These are phyloP conservation scores for Phialophora expanda DNA, from an alignment of 2,329 filamentous ascomycete species.

Conservation along the genomic window DNA sequence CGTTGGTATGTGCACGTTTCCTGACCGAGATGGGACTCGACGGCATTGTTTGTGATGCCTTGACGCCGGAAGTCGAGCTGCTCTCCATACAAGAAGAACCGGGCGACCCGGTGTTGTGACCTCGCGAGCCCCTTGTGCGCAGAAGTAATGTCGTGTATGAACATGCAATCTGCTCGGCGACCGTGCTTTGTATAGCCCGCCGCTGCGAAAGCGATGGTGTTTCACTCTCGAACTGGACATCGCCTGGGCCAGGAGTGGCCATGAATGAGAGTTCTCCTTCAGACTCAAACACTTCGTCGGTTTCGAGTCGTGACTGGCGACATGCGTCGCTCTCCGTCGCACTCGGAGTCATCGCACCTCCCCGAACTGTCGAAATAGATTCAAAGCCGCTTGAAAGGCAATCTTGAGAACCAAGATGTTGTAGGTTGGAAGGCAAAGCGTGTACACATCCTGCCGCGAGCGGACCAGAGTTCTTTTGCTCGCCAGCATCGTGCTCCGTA, in stretches of 20 bases:
- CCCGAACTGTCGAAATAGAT: background rate
- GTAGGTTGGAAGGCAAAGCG: background rate
- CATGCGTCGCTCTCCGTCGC: background rate
- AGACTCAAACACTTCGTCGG: background rate
- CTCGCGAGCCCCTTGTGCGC: background rate
- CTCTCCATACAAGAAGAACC: background rate
- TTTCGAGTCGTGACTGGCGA: background rate
- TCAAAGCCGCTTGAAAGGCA: background rate
- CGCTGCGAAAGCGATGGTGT: background rate
- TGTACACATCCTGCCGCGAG: background rate
- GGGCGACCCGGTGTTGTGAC: background rate
- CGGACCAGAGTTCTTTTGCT: background rate
- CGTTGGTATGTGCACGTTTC: background rate
- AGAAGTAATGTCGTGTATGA: background rate
- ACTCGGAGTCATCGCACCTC: background rate
- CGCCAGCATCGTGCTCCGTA: background rate
- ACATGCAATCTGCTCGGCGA: background rate
- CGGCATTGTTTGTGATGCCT: background rate
- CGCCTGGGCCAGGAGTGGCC: background rate
- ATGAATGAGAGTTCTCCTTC: conserved; percentile 5
- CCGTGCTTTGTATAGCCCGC: background rate
- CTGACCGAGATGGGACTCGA: background rate
- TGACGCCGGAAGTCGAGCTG: background rate
- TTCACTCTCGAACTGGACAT: background rate
- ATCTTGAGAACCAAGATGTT: background rate